These are phyloP conservation scores for Dactylorhiza incarnata DNA, from an alignment of 106 monocot species.

Conservation along the genomic window DNA sequence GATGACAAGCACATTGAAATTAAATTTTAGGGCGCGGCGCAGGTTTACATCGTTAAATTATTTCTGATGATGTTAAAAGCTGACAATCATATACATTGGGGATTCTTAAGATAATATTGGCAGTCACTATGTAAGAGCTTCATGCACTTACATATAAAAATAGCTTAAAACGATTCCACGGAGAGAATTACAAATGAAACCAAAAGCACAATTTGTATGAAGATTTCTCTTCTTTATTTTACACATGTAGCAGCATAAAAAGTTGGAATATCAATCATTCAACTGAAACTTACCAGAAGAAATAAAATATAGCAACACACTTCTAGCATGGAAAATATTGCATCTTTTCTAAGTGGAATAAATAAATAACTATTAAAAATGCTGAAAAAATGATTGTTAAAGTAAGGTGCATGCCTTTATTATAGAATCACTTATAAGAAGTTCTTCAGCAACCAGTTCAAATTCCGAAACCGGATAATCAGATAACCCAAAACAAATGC, in stretches of 20 bases:
- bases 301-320: not conserved
- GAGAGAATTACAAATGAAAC: too few species aligned
- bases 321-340: not conserved
- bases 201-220: too few species aligned
- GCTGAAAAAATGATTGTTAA: not conserved
- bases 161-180: too few species aligned
- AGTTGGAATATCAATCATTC: not conserved
- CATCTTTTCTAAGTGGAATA: not conserved
- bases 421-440: slow-evolving; percentile 84
- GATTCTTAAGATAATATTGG: too few species aligned
- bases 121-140: too few species aligned
- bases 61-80: too few species aligned
- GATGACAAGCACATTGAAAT: too few species aligned
- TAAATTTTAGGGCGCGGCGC: too few species aligned
- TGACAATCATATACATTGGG: too few species aligned
- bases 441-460: slow-evolving; percentile 95
- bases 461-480: slow-evolving; percentile 91
- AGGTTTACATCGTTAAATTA: too few species aligned
- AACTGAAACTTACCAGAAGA: not conserved
- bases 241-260: not conserved
- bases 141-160: too few species aligned
- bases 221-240: too few species aligned
- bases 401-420: slow-evolving; percentile 50
- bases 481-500: slow-evolving; percentile 83
- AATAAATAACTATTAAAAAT: not conserved